These are phyloP conservation scores for Fusarium lateritium DNA, from an alignment of 2,329 filamentous ascomycete species.

Conservation along the genomic window DNA sequence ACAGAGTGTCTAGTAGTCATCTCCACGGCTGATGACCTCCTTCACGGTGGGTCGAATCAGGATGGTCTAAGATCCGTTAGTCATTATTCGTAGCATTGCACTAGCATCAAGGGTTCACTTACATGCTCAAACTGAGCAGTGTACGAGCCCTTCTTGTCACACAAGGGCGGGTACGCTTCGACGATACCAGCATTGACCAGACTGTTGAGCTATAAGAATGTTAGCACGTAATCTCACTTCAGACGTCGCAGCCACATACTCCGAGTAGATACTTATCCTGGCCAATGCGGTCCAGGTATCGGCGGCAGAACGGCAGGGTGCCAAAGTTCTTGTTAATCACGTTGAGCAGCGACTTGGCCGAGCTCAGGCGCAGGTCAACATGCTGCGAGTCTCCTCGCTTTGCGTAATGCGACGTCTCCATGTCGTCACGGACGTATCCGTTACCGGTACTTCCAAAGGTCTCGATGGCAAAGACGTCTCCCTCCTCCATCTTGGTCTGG, in stretches of 20 bases:
- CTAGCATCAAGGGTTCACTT: constrained; percentile 58
- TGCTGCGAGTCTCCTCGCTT: constrained; percentile 80
- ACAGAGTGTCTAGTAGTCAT: constrained; percentile 76
- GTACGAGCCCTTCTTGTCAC: constrained; percentile 94
- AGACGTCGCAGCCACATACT: constrained; percentile 64
- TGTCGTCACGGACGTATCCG: constrained; percentile 88
- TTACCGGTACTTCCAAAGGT: constrained; percentile 96
- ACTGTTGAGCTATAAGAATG: constrained; percentile 78
- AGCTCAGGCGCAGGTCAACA: constrained; percentile 81
- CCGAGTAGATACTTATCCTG: constrained; percentile 95
- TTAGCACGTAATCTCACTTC: constrained; percentile 13
- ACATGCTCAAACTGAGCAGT: constrained; percentile 96
- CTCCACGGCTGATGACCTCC: constrained; percentile 88
- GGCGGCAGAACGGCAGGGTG: constrained; percentile 89
- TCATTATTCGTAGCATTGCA: constrained; percentile 1
- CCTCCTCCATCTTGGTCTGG: constrained; percentile 97
- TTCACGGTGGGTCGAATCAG: constrained; percentile 84
- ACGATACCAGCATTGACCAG: constrained; percentile 87
- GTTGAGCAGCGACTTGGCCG: constrained; percentile 86
- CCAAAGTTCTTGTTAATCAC: constrained; percentile 98
- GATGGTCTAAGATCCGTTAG: constrained; percentile 71
- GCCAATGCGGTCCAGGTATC: constrained; percentile 92
- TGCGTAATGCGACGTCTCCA: constrained; percentile 92
- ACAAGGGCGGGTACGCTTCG: constrained; percentile 89
- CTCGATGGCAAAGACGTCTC: constrained; percentile 95